These are phyloP conservation scores for Flagelloscypha sp. DNA, from an alignment of 768 basidiomycete species.

Conservation along the genomic window DNA sequence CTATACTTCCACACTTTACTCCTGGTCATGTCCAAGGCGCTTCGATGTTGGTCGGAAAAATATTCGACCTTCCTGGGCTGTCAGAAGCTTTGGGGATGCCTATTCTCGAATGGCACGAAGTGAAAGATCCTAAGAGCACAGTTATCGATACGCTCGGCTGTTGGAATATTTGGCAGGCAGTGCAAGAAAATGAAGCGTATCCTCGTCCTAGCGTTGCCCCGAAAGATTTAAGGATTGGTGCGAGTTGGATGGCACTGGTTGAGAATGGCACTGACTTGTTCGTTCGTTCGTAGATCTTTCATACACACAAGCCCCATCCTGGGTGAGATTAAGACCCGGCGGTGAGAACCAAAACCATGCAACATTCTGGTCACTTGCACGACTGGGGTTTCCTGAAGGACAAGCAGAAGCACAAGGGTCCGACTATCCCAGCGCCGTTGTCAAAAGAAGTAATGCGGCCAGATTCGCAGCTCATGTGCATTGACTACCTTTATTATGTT, in stretches of 20 bases:
- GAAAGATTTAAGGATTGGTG: conserved; percentile 34
- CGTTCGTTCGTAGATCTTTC: conserved; percentile 36
- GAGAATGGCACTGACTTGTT: conserved; percentile 3
- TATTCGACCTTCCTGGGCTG: conserved; percentile 52
- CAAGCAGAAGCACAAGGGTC: conserved; percentile 26
- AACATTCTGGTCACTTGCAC: conserved; percentile 39
- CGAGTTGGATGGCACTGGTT: conserved; percentile 11
- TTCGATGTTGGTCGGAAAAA: conserved; percentile 46
- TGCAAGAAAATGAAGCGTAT: conserved; percentile 28
- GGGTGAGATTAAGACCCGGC: conserved; percentile 40
- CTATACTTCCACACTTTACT: conserved; percentile 49
- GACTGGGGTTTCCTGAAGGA: conserved; percentile 37
- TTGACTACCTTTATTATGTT: conserved; percentile 45
- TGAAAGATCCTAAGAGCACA: conserved; percentile 39
- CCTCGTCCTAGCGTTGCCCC: conserved; percentile 32
- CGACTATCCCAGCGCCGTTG: conserved; percentile 32
- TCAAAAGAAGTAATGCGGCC: conserved; percentile 38
- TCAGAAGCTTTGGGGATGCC: conserved; percentile 34
- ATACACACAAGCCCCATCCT: conserved; percentile 39
- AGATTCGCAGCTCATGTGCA: conserved; percentile 43
- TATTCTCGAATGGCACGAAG: conserved; percentile 56
- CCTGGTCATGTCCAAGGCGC: conserved; percentile 46
- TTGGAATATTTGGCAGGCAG: conserved; percentile 45
- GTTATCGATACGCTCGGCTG: conserved; percentile 44
- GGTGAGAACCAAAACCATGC: conserved; percentile 36